Evolutionary conservation across 306 rosid species (phyloP), one percentile per base, ranked within the genome.

Genomic region (Geum urbanum): DNA sequence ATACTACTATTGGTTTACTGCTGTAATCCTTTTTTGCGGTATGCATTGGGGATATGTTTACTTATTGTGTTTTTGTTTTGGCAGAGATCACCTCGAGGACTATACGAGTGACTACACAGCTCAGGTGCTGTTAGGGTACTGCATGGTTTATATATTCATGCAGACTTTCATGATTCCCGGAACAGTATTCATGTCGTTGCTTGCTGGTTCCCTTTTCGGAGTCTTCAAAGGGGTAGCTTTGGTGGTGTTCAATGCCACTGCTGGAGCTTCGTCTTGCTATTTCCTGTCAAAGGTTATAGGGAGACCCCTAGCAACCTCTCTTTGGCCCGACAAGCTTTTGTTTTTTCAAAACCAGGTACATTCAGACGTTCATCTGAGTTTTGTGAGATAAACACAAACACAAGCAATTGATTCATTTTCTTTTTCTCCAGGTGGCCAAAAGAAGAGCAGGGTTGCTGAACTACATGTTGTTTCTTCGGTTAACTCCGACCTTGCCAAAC

Each of bases 151-250:
- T 77, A 89, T 94, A 51, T 94, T 91, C 88, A 94, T 94, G 99
- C 97, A 94, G 83, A 94, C 99, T 53, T 94, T 94, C 88, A 94
- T 94, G 99, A 94, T 94, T 79, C 99, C 99, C 3, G 99, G 99
- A 73, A 91, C 99, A 19, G 96, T 94, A 61, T 94, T 94, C 84
- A 94, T 94, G 99, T 94, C 99, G 45, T 80, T 94, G 77, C 97
- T 94, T 27, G 99, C 99, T 2, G 99, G 99, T 63, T 91, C 99
- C 35, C 96, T 94, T 68, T 94, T 94, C 35, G 97, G 99, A 22
- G 83, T 94, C 74, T 81, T 91, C 71, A 84, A 72, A 83, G 99
- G 99, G 5, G 91, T 94, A 52, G 97, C 96, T 54, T 69, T 94
- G 58, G 99, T 94, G 70, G 97, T 94, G 27, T 94, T 91, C 74